A percentile compares a stretch with the other conserved stretches of the same genome.
phyloP scores from a whole-genome alignment of 306 rosid species.

The Lupinus albus region DNA sequence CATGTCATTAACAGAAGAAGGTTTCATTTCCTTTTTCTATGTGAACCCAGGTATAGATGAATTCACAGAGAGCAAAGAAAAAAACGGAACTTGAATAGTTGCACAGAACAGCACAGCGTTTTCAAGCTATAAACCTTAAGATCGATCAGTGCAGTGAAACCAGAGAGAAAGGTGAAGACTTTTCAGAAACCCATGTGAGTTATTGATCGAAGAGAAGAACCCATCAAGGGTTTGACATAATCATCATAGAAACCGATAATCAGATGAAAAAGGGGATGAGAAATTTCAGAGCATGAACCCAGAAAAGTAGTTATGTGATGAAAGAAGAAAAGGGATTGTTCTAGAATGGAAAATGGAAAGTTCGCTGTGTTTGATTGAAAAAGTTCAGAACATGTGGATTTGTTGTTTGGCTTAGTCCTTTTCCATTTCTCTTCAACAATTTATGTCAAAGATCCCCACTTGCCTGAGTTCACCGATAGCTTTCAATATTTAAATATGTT shows the following conservation, averaged over 20 bases:
- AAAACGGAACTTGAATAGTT: background rate
- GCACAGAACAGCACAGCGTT: background rate
- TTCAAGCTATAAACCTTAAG: conserved; percentile 22
- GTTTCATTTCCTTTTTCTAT: conserved; percentile 61
- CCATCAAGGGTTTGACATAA: conserved; percentile 40
- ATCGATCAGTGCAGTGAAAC: conserved; percentile 13
- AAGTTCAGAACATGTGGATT: conserved; percentile 19
- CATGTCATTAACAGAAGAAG: conserved; percentile 58
- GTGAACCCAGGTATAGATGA: conserved; percentile 24
- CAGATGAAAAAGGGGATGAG: conserved; percentile 2
- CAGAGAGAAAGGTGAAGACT: conserved; percentile 12
- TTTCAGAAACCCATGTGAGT: conserved; percentile 26
- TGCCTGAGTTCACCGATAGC: background rate
- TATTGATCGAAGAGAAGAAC: conserved; percentile 34
- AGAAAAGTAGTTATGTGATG: conserved; percentile 5
- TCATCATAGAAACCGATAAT: conserved; percentile 24
- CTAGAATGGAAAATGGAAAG: conserved; percentile 35
- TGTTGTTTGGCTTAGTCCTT: conserved; percentile 10
- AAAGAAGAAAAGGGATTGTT: background rate
- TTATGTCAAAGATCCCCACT: conserved; percentile 23
- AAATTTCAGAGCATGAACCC: conserved; percentile 13
- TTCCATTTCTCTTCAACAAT: conserved; percentile 3
- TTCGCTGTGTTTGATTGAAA: conserved; percentile 34
- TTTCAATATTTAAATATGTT: too few species aligned
- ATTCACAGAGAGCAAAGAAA: conserved; percentile 1